phyloP scores from a whole-genome alignment of 192 early-diverging fungal species.

The Podila verticillata region DNA sequence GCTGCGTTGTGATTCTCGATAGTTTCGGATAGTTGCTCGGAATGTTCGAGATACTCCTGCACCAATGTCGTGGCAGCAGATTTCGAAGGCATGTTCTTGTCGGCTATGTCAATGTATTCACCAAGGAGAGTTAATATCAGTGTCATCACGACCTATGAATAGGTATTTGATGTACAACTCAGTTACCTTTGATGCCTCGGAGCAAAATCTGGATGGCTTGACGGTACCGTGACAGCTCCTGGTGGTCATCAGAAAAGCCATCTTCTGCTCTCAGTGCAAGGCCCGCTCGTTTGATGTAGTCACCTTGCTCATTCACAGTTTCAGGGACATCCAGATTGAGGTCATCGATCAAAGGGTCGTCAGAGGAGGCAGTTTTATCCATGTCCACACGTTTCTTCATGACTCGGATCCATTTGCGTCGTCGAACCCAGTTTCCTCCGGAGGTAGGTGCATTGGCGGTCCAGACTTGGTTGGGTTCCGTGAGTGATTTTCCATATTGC shows the following conservation, averaged over 20 bases:
- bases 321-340: neutral
- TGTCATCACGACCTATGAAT: no score
- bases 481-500: slow-evolving; percentile 74
- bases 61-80: slow-evolving; percentile 58
- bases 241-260: slow-evolving; percentile 18
- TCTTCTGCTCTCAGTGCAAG: slow-evolving; percentile 36
- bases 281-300: slow-evolving; percentile 25
- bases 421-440: slow-evolving; percentile 67
- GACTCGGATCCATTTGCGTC: slow-evolving; percentile 81
- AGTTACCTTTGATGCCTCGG: slow-evolving; percentile 69
- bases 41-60: slow-evolving; percentile 53
- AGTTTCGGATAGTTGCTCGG: slow-evolving; percentile 59
- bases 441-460: slow-evolving; percentile 54
- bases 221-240: slow-evolving; percentile 60
- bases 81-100: slow-evolving; percentile 61
- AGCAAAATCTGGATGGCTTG: slow-evolving; percentile 71
- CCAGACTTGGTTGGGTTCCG: slow-evolving; percentile 65
- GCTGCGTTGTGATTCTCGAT: slow-evolving; percentile 27
- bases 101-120: slow-evolving; percentile 51
- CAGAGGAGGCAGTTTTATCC: neutral
- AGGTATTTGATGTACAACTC: no score
- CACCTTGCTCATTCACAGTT: slow-evolving; percentile 15
- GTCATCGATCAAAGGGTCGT: neutral
- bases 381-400: slow-evolving; percentile 74
- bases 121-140: neutral